Evolutionary conservation across 768 basidiomycete genomes (phyloP), one percentile per base, ranked within the genome.

Genomic region (Hericium erinaceus): DNA sequence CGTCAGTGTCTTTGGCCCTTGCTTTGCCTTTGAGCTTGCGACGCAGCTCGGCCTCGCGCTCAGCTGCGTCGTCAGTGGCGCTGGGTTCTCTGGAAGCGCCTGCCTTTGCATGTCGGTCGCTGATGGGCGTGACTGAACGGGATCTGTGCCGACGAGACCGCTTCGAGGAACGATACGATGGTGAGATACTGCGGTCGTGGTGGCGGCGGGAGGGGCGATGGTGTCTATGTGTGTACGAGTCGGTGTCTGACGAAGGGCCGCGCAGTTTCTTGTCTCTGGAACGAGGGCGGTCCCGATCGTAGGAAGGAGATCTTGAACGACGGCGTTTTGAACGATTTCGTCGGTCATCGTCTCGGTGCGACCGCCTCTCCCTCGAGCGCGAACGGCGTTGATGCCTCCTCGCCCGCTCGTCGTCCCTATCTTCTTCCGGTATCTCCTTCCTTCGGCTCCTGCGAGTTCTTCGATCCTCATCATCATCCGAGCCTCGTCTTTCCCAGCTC

Each of bases 401-500:
- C 20, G 58, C 51, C 60, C 59, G 60, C 54, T 66, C 64, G 33
- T 70, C 72, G 48, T 70, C 72, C 57, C 74, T 72, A 12, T 74
- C 78, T 52, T 72, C 72, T 49, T 71, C 68, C 26, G 74, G 66
- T 48, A 70, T 72, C 64, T 70, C 74, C 55, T 74, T 70, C 57
- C 57, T 60, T 63, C 58, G 64, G 65, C 60, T 48, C 53, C 67
- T 57, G 57, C 57, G 52, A 4, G 26, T 26, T 26, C 26, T 26
- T 26, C 26, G 26, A 3, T 26, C 26, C 53, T 72, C 71, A 16
- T 64, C 64, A 24, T 69, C 68, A 9, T 73, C 74, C 18, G 76
- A 75, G 1, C 68, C 68, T 2, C 75, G 75, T 26, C 71, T 75
- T 61, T 81, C 82, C 77, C 81, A 78, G 54, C 78, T 73, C 60